Conservation (phyloP, 2,329 filamentous ascomycete species). For the Ophiostoma perfectum region DNA sequence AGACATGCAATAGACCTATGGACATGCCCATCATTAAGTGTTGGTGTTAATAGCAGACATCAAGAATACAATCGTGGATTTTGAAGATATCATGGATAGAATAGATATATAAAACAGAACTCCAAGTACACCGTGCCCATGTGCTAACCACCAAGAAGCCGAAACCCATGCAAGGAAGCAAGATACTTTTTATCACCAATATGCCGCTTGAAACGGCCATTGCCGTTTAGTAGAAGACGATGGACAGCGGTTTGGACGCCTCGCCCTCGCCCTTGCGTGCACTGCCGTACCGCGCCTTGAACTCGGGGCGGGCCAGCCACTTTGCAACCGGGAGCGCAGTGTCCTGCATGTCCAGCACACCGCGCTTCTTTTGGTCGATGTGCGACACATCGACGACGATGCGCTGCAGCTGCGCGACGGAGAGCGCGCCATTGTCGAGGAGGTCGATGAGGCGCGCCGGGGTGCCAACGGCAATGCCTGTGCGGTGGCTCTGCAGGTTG, state of each 20-base stretch:
- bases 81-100: too few relatives aligned
- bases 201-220: not conserved
- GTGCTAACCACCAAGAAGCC: conserved; percentile 1
- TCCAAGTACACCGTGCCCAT: conserved; percentile 6
- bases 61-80: too few relatives aligned
- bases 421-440: conserved; percentile 71
- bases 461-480: conserved; percentile 86
- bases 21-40: not conserved
- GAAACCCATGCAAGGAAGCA: not conserved
- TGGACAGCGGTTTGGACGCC: conserved; percentile 51
- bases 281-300: conserved; percentile 57
- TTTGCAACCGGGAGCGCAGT: conserved; percentile 74
- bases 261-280: conserved; percentile 23
- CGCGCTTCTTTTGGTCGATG: conserved; percentile 90
- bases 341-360: conserved; percentile 92
- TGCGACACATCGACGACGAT: conserved; percentile 88
- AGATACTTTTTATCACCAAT: not conserved
- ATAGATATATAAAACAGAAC: not conserved
- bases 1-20: too few relatives aligned
- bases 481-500: conserved; percentile 63
- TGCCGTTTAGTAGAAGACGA: conserved; percentile 23
- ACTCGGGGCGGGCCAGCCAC: conserved; percentile 64
- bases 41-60: not conserved
- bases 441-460: conserved; percentile 77
- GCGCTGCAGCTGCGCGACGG: conserved; percentile 63